These are phyloP conservation scores for Phytophthora agathidicida DNA, from an alignment of 352 stramenopile species.

Conservation along the genomic window DNA sequence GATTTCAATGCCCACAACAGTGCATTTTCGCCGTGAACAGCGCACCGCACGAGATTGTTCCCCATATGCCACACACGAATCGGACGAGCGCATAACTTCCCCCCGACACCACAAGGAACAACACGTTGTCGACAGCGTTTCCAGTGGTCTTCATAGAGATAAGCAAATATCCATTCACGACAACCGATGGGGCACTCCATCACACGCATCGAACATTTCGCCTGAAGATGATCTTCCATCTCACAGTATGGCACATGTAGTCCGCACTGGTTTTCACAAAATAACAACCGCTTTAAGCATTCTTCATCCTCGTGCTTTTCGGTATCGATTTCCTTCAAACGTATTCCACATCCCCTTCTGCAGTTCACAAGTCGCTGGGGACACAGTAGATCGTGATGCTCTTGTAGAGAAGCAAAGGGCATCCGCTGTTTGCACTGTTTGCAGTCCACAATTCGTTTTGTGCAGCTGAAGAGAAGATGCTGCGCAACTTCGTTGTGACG, in stretches of 20 bases:
- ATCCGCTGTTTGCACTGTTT: conserved; percentile 51
- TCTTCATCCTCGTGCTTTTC: conserved; percentile 51
- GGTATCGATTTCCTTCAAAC: conserved; percentile 45
- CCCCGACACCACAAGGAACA: conserved; percentile 59
- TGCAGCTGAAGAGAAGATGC: conserved; percentile 64
- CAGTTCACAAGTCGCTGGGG: conserved; percentile 57
- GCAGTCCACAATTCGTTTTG: conserved; percentile 53
- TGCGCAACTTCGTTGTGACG: conserved; percentile 58
- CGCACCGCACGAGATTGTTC: conserved; percentile 50
- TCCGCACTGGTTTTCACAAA: conserved; percentile 66
- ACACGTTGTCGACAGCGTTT: conserved; percentile 70
- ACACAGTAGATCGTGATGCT: conserved; percentile 60
- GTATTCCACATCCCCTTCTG: conserved; percentile 54
- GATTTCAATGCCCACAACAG: conserved; percentile 71
- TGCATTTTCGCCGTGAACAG: conserved; percentile 53
- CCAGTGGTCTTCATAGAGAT: conserved; percentile 65
- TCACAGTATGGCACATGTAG: conserved; percentile 36
- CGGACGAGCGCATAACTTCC: conserved; percentile 55
- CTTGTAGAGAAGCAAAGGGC: conserved; percentile 34
- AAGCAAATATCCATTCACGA: conserved; percentile 58
- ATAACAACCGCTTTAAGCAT: conserved; percentile 50
- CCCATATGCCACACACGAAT: conserved; percentile 64
- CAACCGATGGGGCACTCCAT: conserved; percentile 69
- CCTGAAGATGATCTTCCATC: conserved; percentile 49
- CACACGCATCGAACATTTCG: conserved; percentile 61